These are phyloP conservation scores for Calonectria crousiana DNA, from an alignment of 2,329 filamentous ascomycete species.

Conservation along the genomic window DNA sequence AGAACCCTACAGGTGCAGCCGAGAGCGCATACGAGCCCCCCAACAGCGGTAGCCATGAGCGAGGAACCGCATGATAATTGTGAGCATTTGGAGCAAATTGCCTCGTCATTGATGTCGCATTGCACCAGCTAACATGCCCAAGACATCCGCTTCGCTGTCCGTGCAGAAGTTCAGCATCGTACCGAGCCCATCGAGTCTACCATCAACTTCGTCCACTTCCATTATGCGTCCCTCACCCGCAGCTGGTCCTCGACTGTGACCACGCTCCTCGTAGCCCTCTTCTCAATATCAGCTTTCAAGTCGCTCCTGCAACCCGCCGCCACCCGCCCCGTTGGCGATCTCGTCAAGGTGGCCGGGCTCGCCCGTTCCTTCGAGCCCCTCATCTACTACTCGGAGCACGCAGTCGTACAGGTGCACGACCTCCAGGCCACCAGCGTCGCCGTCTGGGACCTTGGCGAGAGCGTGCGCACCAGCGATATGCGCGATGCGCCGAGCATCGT, in stretches of 20 bases:
- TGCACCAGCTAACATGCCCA: slow-evolving; percentile 22
- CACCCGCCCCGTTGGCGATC: slow-evolving; percentile 64
- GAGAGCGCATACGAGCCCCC: slow-evolving; percentile 41
- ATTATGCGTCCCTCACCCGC: slow-evolving; percentile 71
- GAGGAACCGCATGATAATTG: slow-evolving; percentile 61
- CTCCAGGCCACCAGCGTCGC: slow-evolving; percentile 92
- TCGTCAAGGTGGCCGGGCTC: slow-evolving; percentile 90
- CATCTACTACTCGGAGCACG: slow-evolving; percentile 94
- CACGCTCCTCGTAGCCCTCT: slow-evolving; percentile 70
- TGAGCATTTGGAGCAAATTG: slow-evolving; percentile 47
- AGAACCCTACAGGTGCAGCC: slow-evolving; percentile 53
- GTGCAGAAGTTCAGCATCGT: slow-evolving; percentile 88
- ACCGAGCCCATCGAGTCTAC: slow-evolving; percentile 85
- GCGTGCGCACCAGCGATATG: slow-evolving; percentile 90
- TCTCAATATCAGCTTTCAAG: slow-evolving; percentile 75
- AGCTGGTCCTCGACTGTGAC: slow-evolving; percentile 77
- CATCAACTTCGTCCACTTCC: slow-evolving; percentile 72
- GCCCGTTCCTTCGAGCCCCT: slow-evolving; percentile 93
- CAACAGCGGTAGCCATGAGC: slow-evolving; percentile 31
- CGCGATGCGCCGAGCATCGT: slow-evolving; percentile 90
- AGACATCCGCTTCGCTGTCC: slow-evolving; percentile 91
- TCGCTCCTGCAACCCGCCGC: slow-evolving; percentile 77
- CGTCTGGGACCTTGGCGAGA: slow-evolving; percentile 95
- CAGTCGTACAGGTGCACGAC: slow-evolving; percentile 86
- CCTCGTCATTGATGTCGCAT: neutral